A percentile compares a stretch with the other conserved stretches of the same genome.
phyloP scores from a whole-genome alignment of 1,139 yeast species.

The Suhomyces maxii region DNA sequence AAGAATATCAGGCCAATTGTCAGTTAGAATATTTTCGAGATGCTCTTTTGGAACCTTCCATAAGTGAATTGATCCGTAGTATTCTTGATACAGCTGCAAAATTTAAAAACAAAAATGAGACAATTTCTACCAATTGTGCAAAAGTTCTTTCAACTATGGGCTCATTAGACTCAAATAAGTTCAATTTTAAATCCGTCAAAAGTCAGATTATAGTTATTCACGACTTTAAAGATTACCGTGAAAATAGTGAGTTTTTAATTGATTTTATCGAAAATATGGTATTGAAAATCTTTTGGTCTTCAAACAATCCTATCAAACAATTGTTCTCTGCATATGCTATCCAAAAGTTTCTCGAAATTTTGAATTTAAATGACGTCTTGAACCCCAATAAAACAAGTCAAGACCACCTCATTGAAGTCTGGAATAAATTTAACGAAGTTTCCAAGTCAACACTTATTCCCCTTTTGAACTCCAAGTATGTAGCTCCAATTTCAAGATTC shows the following conservation, averaged over 20 bases:
- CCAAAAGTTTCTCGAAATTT: conserved; percentile 76
- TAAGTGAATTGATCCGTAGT: conserved; percentile 52
- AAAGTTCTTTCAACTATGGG: conserved; percentile 77
- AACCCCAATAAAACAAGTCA: conserved; percentile 16
- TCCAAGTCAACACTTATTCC: conserved; percentile 79
- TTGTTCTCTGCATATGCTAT: conserved; percentile 83
- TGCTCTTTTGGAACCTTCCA: conserved; percentile 28
- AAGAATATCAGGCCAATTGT: conserved; percentile 48
- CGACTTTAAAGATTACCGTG: conserved; percentile 63
- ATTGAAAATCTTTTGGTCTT: conserved; percentile 83
- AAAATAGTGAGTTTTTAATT: conserved; percentile 63
- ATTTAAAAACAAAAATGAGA: conserved; percentile 50
- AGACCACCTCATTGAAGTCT: conserved; percentile 34
- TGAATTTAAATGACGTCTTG: conserved; percentile 46
- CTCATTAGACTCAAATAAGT: conserved; percentile 67
- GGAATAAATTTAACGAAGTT: conserved; percentile 66
- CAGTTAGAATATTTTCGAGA: conserved; percentile 40
- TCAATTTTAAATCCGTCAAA: conserved; percentile 48
- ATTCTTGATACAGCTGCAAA: conserved; percentile 61
- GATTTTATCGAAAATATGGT: conserved; percentile 67
- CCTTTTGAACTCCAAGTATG: conserved; percentile 69
- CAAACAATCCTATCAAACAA: conserved; percentile 85
- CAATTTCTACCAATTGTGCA: conserved; percentile 61
- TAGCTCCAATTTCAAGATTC: conserved; percentile 49
- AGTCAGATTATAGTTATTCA: conserved; percentile 52